Evolutionary conservation across 805 yeast genomes (phyloP).

Genomic region (Nakazawaea siamensis): DNA sequence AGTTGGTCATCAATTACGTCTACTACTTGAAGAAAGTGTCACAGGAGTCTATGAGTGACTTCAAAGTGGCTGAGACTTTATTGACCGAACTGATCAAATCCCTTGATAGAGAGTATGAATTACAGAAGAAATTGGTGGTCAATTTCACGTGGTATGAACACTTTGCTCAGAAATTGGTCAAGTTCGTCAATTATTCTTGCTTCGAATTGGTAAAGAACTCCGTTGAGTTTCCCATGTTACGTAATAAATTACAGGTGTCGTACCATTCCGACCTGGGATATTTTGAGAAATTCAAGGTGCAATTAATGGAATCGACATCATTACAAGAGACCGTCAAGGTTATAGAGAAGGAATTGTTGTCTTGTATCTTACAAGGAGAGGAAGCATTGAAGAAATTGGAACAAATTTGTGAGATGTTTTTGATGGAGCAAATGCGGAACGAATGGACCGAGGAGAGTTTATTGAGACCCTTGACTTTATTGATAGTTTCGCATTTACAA

Average conservation of each 20-base stretch:
- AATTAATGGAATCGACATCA: background rate
- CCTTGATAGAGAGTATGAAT: slow-evolving; percentile 3
- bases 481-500: slow-evolving; percentile 1
- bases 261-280: slow-evolving; percentile 3
- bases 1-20: slow-evolving; percentile 6
- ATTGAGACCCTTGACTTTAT: background rate
- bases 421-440: slow-evolving; percentile 3
- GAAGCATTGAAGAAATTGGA: slow-evolving; percentile 3
- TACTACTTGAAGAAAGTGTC: slow-evolving; percentile 4
- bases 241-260: slow-evolving; percentile 2
- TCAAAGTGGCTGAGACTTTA: slow-evolving; percentile 1
- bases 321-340: background rate
- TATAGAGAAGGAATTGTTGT: slow-evolving; percentile 3
- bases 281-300: slow-evolving; percentile 4
- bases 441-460: background rate
- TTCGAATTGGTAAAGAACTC: slow-evolving; percentile 5
- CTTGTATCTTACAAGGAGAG: slow-evolving; percentile 5
- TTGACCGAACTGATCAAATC: slow-evolving; percentile 3
- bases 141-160: slow-evolving; percentile 6
- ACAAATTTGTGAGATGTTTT: background rate
- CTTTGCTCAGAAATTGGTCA: slow-evolving; percentile 7
- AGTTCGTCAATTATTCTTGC: slow-evolving; percentile 8
- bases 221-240: slow-evolving; percentile 4
- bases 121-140: background rate
- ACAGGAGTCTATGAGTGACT: background rate